These are phyloP conservation scores for Colletotrichum sp. DNA, from an alignment of 2,329 filamentous ascomycete species.

Conservation along the genomic window DNA sequence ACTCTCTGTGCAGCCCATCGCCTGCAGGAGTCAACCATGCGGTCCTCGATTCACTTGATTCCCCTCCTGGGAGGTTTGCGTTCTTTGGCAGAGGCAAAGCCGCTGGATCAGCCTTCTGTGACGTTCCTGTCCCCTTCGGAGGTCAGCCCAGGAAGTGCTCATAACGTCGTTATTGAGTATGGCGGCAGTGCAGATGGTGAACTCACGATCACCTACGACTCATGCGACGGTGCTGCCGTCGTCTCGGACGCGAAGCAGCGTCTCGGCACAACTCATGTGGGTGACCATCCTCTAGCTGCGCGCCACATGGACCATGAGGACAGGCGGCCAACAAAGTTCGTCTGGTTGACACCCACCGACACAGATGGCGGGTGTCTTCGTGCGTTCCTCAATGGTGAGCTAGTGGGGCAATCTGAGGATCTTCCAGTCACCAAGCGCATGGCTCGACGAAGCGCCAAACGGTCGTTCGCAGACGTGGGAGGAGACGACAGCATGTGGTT, in stretches of 20 bases:
- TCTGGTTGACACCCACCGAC: conserved; percentile 22
- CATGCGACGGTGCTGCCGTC: conserved; percentile 12
- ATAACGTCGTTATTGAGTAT: conserved; percentile 27
- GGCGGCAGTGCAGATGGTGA: conserved; percentile 22
- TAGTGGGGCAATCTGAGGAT: conserved; percentile 24
- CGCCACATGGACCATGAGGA: conserved; percentile 23
- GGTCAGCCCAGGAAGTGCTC: conserved; percentile 17
- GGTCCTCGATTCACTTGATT: neutral
- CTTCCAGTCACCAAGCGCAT: conserved; percentile 9
- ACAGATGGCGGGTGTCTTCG: conserved; percentile 21
- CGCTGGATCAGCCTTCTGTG: neutral
- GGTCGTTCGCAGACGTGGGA: conserved; percentile 19
- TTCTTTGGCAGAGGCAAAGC: neutral
- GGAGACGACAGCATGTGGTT: conserved; percentile 27
- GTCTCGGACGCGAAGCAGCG: conserved; percentile 10
- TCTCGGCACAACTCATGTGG: conserved; percentile 26
- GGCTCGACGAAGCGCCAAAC: neutral
- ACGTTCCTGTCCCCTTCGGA: neutral
- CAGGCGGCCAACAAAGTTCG: conserved; percentile 23
- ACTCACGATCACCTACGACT: conserved; percentile 23
- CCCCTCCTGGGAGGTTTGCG: neutral
- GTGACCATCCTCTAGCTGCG: conserved; percentile 22
- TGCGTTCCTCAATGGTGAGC: conserved; percentile 24
- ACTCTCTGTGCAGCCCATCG: neutral
- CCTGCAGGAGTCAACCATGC: neutral